phyloP scores from a whole-genome alignment of 768 basidiomycete genomes.

The Rubroboletus satanas region DNA sequence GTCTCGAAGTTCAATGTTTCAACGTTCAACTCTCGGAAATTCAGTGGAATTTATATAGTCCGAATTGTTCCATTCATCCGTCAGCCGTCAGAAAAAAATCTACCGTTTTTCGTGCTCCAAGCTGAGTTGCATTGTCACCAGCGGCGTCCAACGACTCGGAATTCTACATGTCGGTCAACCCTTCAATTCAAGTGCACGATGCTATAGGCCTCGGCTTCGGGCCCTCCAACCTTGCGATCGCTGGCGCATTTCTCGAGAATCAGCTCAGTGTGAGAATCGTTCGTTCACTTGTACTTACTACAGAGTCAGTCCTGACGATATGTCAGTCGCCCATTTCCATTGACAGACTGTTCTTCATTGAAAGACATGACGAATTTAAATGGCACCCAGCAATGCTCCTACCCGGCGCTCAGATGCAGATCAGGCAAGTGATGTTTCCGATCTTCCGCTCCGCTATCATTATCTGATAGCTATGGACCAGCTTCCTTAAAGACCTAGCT shows the following conservation, averaged over 20 bases:
- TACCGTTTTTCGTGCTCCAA: background rate
- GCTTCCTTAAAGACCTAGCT: constrained; percentile 53
- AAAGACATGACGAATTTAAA: constrained; percentile 43
- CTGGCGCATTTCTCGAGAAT: constrained; percentile 46
- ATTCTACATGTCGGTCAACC: constrained; percentile 2
- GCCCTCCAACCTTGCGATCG: constrained; percentile 50
- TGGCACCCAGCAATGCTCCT: constrained; percentile 59
- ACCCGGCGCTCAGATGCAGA: constrained; percentile 51
- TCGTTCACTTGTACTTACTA: background rate
- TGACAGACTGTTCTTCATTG: constrained; percentile 42
- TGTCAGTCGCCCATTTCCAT: constrained; percentile 17
- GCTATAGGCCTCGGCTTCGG: constrained; percentile 51
- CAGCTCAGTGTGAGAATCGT: constrained; percentile 10
- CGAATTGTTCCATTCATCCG: background rate
- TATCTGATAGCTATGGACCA: constrained; percentile 17
- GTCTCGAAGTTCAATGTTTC: background rate
- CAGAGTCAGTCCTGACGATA: background rate
- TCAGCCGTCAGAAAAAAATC: background rate
- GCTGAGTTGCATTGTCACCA: background rate
- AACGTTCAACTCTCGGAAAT: background rate
- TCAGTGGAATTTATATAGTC: background rate
- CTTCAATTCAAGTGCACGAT: constrained; percentile 33
- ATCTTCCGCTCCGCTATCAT: background rate
- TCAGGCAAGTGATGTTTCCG: constrained; percentile 34
- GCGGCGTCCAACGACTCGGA: background rate